Base-by-base conservation (phyloP, 2,329 filamentous ascomycete species). In the Fusarium sp. region DNA sequence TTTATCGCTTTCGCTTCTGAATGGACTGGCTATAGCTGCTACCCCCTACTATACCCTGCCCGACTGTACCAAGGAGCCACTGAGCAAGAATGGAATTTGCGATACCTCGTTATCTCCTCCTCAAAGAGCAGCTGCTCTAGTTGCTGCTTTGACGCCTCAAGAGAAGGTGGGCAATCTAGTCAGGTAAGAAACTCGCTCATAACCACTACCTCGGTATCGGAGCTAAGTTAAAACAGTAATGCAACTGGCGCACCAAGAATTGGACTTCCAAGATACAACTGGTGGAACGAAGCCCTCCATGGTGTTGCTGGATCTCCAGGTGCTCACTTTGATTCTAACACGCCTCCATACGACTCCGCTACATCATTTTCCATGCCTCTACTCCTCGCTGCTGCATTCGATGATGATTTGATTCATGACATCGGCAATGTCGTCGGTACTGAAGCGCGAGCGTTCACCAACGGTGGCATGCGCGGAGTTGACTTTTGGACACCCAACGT, bases 261-360 rank as follows among this genome's bases (percentile, higher is more conserved):
- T 1, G 62, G 65, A 0, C 65, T 67, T 0, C 65, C 65, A 2
- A 39, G 65, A 7, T 67, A 67, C 17, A 67, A 67, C 39, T 67
- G 65, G 65, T 67, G 65, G 65, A 67, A 67, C 6, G 65, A 67
- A 36, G 65, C 65, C 8, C 65, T 67, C 0, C 62, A 67, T 10
- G 65, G 65, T 0, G 5, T 67, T 1, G 62, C 62, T 0, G 62
- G 62, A 3, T 34, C 65, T 20, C 65, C 65, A 5, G 65, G 62
- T 2, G 48, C 9, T 5, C 22, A 12, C 11, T 67, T 66, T 1
- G 44, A 41, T 22, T 41, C 61, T 0, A 24, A 67, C 0, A 36
- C 65, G 0, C 62, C 65, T 3, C 65, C 65, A 2, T 67, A 67
- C 10, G 15, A 67, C 5, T 18, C 20, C 0, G 65, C 65, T 0